phyloP scores from a whole-genome alignment of 352 stramenopile genomes.

The Globisporangium middletonii region DNA sequence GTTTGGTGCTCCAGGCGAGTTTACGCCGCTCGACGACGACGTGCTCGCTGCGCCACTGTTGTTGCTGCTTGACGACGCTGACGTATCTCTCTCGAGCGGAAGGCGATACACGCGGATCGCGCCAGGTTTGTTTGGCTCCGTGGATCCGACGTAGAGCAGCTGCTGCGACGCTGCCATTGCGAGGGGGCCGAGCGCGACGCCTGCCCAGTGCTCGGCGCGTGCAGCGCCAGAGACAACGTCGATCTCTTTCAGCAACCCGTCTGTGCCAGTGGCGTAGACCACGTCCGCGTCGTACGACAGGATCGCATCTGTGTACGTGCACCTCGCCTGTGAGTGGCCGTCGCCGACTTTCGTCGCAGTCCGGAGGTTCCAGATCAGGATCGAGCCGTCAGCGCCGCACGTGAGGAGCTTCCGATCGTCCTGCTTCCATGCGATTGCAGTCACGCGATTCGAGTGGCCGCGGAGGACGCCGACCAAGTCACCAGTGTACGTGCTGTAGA shows the following conservation, averaged over 20 bases:
- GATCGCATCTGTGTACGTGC: constrained; percentile 62
- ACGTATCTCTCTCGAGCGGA: constrained; percentile 51
- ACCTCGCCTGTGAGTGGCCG: constrained; percentile 69
- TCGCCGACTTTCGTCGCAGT: constrained; percentile 72
- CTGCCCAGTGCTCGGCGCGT: constrained; percentile 52
- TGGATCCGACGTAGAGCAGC: constrained; percentile 85
- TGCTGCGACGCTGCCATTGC: constrained; percentile 81
- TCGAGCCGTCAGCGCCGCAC: constrained; percentile 67
- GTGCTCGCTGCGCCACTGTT: constrained; percentile 2
- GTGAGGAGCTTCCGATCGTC: constrained; percentile 74
- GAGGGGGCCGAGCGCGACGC: constrained; percentile 66
- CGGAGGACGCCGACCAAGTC: constrained; percentile 65
- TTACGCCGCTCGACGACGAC: constrained; percentile 8
- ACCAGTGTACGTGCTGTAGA: constrained; percentile 77
- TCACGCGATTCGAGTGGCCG: constrained; percentile 79
- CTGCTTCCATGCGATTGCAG: constrained; percentile 73
- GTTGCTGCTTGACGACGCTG: neutral
- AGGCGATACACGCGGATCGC: constrained; percentile 68
- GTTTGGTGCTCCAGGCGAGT: constrained; percentile 15
- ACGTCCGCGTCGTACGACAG: constrained; percentile 57
- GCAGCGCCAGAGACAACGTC: constrained; percentile 64
- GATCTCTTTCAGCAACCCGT: constrained; percentile 87
- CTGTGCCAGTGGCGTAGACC: constrained; percentile 88
- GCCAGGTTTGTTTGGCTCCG: constrained; percentile 63
- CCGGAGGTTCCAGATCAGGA: constrained; percentile 74